Evolutionary conservation across 2,329 filamentous ascomycete genomes (phyloP).

Genomic region (Aspergillus sp.): DNA sequence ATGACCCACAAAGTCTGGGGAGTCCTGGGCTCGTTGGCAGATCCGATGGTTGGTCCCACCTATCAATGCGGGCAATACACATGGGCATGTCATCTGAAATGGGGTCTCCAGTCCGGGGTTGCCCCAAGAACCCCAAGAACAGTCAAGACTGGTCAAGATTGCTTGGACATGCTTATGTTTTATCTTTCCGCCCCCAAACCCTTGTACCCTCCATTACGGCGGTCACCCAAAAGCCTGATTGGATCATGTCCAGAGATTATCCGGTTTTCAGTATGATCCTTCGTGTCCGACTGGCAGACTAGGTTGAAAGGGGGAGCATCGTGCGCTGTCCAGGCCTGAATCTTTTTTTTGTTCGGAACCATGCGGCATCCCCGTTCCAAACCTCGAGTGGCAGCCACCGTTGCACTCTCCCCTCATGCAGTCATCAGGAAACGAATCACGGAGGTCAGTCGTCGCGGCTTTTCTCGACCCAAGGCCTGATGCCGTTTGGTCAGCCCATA

Average conservation of each 20-base stretch:
- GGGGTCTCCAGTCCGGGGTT: neutral
- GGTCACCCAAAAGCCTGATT: neutral
- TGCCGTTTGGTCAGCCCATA: neutral
- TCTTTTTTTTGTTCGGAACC: slow-evolving; percentile 2
- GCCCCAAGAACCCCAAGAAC: neutral
- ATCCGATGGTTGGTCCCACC: neutral
- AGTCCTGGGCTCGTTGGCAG: neutral
- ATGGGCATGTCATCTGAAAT: slow-evolving; percentile 8
- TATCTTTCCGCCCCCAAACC: neutral
- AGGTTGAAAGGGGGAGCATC: neutral
- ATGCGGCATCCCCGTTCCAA: neutral
- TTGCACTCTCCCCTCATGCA: neutral
- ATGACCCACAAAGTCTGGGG: neutral
- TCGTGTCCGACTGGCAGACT: neutral
- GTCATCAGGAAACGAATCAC: neutral
- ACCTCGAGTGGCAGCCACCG: neutral
- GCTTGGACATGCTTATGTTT: slow-evolving; percentile 6
- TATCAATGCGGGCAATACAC: neutral
- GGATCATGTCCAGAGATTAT: neutral
- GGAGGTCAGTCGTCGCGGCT: neutral
- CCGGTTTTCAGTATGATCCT: neutral
- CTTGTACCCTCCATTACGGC: neutral
- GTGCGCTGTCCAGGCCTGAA: slow-evolving; percentile 1
- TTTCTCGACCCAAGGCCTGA: neutral
- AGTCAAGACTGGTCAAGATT: slow-evolving; percentile 6